Conservation (phyloP, 192 early-diverging fungal species). For the Coemansia sp. region DNA sequence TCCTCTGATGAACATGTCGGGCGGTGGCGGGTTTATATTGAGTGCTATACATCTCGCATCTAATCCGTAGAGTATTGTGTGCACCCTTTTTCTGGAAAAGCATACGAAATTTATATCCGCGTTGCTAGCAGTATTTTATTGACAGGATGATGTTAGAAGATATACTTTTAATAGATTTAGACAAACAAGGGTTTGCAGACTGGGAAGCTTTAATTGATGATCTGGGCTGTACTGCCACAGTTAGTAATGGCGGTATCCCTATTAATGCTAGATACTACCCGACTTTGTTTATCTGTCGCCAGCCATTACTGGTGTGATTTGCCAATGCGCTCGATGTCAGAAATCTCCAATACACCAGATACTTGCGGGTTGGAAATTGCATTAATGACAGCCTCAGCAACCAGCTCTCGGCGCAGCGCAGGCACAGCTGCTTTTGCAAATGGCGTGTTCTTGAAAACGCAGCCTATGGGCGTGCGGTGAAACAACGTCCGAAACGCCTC, state of each 20-base stretch:
- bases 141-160: background rate
- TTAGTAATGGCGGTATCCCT: background rate
- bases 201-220: background rate
- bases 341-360: conserved; percentile 30
- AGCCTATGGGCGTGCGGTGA: conserved; percentile 37
- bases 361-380: conserved; percentile 30
- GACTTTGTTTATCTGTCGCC: background rate
- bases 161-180: background rate
- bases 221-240: background rate
- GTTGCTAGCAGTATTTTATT: background rate
- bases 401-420: conserved; percentile 36
- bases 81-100: background rate
- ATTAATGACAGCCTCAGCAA: conserved; percentile 41
- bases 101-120: background rate
- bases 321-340: conserved; percentile 44
- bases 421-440: conserved; percentile 46
- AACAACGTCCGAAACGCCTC: conserved; percentile 44
- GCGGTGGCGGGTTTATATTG: conserved; percentile 70
- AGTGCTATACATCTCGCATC: conserved; percentile 59
- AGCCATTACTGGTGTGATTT: background rate
- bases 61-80: background rate
- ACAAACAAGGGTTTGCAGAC: background rate
- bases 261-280: background rate
- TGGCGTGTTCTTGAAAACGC: conserved; percentile 31
- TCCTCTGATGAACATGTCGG: conserved; percentile 74